phyloP scores from a whole-genome alignment of 179 eudicot genomes.

The Silene coronaria region DNA sequence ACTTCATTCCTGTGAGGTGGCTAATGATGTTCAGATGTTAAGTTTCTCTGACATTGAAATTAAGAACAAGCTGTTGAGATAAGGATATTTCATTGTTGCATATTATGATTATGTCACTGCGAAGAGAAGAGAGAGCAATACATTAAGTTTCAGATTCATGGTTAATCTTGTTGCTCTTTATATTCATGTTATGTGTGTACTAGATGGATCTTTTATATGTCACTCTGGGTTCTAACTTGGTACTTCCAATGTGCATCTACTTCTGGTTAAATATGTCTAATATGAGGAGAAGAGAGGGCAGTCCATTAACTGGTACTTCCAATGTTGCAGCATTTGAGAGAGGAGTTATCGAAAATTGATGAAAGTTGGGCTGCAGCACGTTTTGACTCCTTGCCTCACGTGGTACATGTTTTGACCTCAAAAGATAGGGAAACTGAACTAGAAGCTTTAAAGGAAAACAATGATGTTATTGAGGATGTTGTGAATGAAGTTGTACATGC shows the following conservation, averaged over 20 bases:
- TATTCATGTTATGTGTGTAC: background rate
- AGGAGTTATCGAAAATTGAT: conserved; percentile 66
- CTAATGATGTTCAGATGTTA: background rate
- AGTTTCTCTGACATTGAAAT: background rate
- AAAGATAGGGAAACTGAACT: conserved; percentile 83
- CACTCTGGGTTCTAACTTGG: background rate
- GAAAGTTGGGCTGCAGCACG: conserved; percentile 94
- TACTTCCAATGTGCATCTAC: background rate
- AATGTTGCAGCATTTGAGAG: conserved; percentile 59
- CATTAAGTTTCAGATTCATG: background rate
- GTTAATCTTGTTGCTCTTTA: background rate
- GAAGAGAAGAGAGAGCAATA: background rate
- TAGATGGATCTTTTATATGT: background rate
- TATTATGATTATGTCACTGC: conserved; percentile 16
- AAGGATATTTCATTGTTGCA: background rate
- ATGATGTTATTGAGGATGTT: conserved; percentile 88
- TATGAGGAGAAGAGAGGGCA: background rate
- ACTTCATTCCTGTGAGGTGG: background rate
- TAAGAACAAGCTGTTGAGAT: background rate
- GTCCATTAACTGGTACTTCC: background rate
- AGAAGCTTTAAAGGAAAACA: conserved; percentile 70
- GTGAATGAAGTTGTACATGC: conserved; percentile 99
- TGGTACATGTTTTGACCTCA: conserved; percentile 86
- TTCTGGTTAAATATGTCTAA: background rate
- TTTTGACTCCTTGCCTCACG: conserved; percentile 93